These are phyloP conservation scores for Pseudogymnoascus pannorum DNA, from an alignment of 2,329 filamentous ascomycete species.

Conservation along the genomic window DNA sequence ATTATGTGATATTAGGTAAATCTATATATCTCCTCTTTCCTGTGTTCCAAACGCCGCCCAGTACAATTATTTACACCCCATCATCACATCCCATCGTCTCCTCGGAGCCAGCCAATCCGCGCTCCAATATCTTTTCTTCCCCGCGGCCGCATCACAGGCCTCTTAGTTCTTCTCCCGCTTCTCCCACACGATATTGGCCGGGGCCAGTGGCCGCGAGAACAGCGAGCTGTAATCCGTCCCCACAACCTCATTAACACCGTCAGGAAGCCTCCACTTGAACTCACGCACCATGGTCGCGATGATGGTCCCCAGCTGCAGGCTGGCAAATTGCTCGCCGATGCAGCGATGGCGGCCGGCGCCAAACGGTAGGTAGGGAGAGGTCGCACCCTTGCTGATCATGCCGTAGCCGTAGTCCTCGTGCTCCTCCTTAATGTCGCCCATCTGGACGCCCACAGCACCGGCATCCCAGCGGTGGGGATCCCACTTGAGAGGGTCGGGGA, in stretches of 20 bases:
- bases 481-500: conserved; percentile 77
- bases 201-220: conserved; percentile 66
- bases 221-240: conserved; percentile 63
- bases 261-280: conserved; percentile 72
- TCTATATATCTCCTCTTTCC: neutral
- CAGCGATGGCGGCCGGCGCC: conserved; percentile 88
- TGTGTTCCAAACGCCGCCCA: neutral
- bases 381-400: conserved; percentile 81
- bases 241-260: conserved; percentile 61
- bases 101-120: neutral
- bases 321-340: conserved; percentile 95
- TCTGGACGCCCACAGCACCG: conserved; percentile 49
- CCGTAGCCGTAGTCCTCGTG: conserved; percentile 93
- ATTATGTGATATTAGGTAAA: neutral
- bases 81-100: neutral
- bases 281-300: conserved; percentile 65
- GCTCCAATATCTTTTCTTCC: neutral
- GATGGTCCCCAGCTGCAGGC: conserved; percentile 84
- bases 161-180: conserved; percentile 41
- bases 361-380: conserved; percentile 87
- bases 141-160: neutral
- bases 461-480: conserved; percentile 87
- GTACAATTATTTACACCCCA: neutral
- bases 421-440: conserved; percentile 51
- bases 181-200: conserved; percentile 70